phyloP scores from a whole-genome alignment of 192 early-diverging fungal genomes.

The Podila epigama region DNA sequence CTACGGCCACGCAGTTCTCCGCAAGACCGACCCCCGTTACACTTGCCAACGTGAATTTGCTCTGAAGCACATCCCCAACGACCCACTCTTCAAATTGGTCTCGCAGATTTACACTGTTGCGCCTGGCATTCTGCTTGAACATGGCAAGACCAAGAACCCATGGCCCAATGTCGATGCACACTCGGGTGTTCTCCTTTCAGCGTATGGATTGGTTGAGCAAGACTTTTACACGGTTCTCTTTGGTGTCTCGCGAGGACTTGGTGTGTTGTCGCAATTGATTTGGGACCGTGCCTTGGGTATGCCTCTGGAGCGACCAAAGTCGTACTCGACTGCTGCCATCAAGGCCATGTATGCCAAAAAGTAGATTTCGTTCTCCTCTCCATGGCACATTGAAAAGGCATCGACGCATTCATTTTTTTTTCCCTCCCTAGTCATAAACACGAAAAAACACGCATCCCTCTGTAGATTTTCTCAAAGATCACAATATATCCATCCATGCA shows the following conservation, averaged over 20 bases:
- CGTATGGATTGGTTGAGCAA: constrained; percentile 97
- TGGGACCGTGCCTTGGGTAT: constrained; percentile 98
- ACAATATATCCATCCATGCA: too few relatives aligned
- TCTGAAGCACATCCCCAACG: constrained; percentile 95
- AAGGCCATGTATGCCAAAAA: constrained; percentile 81
- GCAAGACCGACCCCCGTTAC: constrained; percentile 96
- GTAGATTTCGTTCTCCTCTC: constrained; percentile 10
- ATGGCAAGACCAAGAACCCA: constrained; percentile 99
- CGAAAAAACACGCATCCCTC: too few relatives aligned
- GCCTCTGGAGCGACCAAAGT: constrained; percentile 93
- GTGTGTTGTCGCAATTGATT: constrained; percentile 93
- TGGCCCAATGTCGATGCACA: constrained; percentile 99
- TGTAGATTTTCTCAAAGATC: too few relatives aligned
- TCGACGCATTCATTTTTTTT: too few relatives aligned
- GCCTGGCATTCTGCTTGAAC: constrained; percentile 94
- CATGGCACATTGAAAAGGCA: too few relatives aligned
- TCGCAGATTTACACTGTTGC: constrained; percentile 95
- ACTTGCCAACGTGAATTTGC: constrained; percentile 98
- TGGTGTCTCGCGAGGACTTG: constrained; percentile 97
- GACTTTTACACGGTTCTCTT: constrained; percentile 99
- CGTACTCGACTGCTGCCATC: constrained; percentile 84
- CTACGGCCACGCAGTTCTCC: constrained; percentile 98
- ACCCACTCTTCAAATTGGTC: constrained; percentile 96
- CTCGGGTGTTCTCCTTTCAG: constrained; percentile 95
- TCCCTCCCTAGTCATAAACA: too few relatives aligned